Evolutionary conservation across 129 eudicot species (phyloP).

Genomic region (Helichrysum umbraculigerum): DNA sequence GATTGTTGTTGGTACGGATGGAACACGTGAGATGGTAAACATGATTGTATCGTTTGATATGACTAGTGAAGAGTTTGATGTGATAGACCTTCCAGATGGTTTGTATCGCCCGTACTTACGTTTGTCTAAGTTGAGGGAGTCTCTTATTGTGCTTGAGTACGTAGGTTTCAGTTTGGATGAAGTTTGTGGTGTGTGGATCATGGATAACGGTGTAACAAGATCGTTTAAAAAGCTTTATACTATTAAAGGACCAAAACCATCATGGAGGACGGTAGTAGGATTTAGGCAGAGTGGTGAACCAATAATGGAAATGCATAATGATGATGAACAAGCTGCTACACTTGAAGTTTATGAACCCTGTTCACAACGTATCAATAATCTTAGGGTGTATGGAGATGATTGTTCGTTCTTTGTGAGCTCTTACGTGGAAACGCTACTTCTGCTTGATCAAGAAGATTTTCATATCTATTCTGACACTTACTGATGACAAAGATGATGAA

Average conservation of each 20-base stretch:
- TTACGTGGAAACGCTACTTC: not conserved
- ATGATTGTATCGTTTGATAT: not conserved
- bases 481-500: not conserved
- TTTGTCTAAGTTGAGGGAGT: not conserved
- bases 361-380: not conserved
- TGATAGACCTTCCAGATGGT: not conserved
- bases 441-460: constrained; percentile 1
- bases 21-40: not conserved
- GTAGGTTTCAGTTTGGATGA: not conserved
- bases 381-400: not conserved
- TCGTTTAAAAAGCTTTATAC: not conserved
- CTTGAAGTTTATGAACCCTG: not conserved
- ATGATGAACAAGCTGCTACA: not conserved
- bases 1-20: not conserved
- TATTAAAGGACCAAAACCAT: not conserved
- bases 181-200: constrained; percentile 4
- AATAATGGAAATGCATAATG: not conserved
- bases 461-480: not conserved
- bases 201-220: not conserved
- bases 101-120: no score
- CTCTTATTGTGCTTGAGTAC: not conserved
- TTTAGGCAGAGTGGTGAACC: not conserved
- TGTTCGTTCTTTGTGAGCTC: not conserved
- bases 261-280: not conserved
- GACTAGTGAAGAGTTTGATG: not conserved